phyloP scores from a whole-genome alignment of 371 early-diverging fungal species.

The Mortierella sp. region DNA sequence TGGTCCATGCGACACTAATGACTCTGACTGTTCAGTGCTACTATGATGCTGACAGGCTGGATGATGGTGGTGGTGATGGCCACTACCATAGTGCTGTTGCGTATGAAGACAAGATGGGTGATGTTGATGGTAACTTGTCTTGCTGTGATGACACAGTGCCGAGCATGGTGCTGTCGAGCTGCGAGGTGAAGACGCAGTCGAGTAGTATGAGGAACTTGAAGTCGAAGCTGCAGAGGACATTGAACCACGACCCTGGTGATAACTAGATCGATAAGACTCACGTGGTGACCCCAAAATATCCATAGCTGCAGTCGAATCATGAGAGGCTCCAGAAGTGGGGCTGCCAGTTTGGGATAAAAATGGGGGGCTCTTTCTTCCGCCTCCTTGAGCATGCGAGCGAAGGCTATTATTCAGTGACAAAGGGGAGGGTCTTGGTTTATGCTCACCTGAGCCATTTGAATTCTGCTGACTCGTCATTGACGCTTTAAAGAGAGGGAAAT shows the following conservation, averaged over 20 bases:
- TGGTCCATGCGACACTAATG: slow-evolving; percentile 12
- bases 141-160: slow-evolving; percentile 19
- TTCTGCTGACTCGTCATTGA: slow-evolving; percentile 23
- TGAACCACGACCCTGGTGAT: slow-evolving; percentile 2
- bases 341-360: slow-evolving; percentile 17
- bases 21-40: not conserved
- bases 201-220: slow-evolving; percentile 23
- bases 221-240: slow-evolving; percentile 32
- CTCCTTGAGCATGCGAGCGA: slow-evolving; percentile 1
- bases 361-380: slow-evolving; percentile 16
- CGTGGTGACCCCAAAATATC: slow-evolving; percentile 34
- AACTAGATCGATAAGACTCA: slow-evolving; percentile 1
- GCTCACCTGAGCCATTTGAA: slow-evolving; percentile 13
- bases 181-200: slow-evolving; percentile 28
- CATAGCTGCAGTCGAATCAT: slow-evolving; percentile 17
- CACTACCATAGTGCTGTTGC: slow-evolving; percentile 3
- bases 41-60: slow-evolving; percentile 33
- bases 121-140: slow-evolving; percentile 14
- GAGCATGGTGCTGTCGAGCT: slow-evolving; percentile 27
- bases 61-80: slow-evolving; percentile 31
- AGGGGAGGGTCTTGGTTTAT: slow-evolving; percentile 35
- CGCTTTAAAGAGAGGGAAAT: slow-evolving; percentile 45
- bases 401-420: slow-evolving; percentile 25
- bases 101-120: slow-evolving; percentile 13
- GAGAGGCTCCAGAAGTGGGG: slow-evolving; percentile 27